Evolutionary conservation across 768 basidiomycete species (phyloP).

Genomic region (Chalciporus sphaerocephalus): DNA sequence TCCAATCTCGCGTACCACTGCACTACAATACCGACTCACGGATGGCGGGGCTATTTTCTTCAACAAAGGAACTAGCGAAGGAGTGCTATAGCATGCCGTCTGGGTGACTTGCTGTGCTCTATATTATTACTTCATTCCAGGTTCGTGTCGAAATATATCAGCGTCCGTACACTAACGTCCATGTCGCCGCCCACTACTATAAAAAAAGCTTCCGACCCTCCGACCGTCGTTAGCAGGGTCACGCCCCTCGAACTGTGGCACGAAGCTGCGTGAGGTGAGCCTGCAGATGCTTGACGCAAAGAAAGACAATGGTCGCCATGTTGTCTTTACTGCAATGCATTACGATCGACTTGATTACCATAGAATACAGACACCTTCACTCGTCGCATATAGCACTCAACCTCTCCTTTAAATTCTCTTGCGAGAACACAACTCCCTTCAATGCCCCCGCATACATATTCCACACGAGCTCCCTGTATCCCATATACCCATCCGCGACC

Average conservation of each 20-base stretch:
- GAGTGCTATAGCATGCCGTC: slow-evolving; percentile 45
- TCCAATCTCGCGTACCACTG: slow-evolving; percentile 47
- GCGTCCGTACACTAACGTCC: too few relatives aligned
- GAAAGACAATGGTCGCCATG: background rate
- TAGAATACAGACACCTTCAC: background rate
- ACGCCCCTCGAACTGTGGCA: background rate
- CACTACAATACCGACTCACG: slow-evolving; percentile 68
- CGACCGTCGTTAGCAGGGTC: background rate
- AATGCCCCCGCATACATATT: slow-evolving; percentile 41
- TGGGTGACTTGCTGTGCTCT: background rate
- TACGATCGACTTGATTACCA: background rate
- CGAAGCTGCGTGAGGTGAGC: background rate
- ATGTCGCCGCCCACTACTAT: too few relatives aligned
- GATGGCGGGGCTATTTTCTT: slow-evolving; percentile 67
- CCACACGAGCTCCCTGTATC: slow-evolving; percentile 62
- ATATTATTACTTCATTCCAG: background rate
- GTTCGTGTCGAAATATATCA: too few relatives aligned
- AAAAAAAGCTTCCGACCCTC: background rate
- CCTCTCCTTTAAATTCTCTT: slow-evolving; percentile 37
- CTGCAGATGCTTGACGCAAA: background rate
- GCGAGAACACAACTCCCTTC: slow-evolving; percentile 32
- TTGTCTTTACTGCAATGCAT: background rate
- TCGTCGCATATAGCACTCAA: slow-evolving; percentile 36
- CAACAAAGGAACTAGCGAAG: slow-evolving; percentile 63
- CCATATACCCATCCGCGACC: slow-evolving; percentile 68